Evolutionary conservation across 1,284 basidiomycete genomes (phyloP).

Genomic region (Chalciporus sp.): DNA sequence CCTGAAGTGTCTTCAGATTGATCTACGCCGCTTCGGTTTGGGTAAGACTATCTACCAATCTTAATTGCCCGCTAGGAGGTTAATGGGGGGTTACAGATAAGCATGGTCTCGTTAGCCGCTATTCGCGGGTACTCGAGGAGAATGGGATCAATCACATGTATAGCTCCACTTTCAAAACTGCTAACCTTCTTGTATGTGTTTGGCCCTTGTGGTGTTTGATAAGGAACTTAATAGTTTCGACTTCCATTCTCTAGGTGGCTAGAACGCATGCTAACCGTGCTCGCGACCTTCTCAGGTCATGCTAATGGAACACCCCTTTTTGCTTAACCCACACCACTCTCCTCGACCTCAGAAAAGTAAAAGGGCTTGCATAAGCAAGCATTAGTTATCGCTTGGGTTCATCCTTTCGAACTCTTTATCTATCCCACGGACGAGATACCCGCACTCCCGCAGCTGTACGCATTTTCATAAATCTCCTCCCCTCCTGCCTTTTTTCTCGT

Average conservation of each 20-base stretch:
- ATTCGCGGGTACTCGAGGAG: conserved; percentile 70
- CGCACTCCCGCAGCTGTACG: conserved; percentile 2
- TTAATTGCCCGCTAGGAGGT: neutral
- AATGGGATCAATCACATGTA: conserved; percentile 83
- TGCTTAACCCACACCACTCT: conserved; percentile 1
- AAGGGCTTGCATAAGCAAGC: neutral
- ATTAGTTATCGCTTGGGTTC: neutral
- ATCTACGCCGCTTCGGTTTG: conserved; percentile 67
- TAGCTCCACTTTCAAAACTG: conserved; percentile 82
- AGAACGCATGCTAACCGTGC: conserved; percentile 31
- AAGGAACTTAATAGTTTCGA: conserved; percentile 4
- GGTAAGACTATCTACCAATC: conserved; percentile 41
- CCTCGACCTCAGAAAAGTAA: neutral
- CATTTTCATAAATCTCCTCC: neutral
- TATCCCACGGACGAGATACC: conserved; percentile 25
- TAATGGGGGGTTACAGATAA: conserved; percentile 49
- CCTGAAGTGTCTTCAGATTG: conserved; percentile 69
- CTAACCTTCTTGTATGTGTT: conserved; percentile 68
- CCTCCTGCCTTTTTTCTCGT: neutral
- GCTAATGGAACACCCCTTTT: conserved; percentile 18
- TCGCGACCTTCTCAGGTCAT: conserved; percentile 33
- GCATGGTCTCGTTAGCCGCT: conserved; percentile 75
- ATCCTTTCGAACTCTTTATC: conserved; percentile 4
- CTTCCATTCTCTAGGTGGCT: conserved; percentile 24
- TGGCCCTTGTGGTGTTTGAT: conserved; percentile 2